These are phyloP conservation scores for Meyerozyma sp. DNA, from an alignment of 1,139 yeast genomes.

Conservation along the genomic window DNA sequence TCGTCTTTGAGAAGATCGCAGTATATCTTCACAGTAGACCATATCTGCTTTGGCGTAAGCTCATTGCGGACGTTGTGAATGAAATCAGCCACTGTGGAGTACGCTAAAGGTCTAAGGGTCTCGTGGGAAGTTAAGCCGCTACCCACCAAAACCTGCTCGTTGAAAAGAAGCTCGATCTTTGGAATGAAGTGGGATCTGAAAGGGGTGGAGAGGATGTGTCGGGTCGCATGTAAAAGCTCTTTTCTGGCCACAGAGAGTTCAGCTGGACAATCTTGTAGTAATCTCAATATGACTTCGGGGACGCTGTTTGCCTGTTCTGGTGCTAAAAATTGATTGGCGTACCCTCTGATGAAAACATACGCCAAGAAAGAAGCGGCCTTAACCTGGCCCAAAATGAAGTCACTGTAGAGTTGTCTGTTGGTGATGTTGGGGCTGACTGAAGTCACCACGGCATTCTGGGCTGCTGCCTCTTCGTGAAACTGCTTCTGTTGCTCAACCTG, in stretches of 20 bases:
- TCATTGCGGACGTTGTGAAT: conserved; percentile 89
- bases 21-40: conserved; percentile 83
- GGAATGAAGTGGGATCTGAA: conserved; percentile 80
- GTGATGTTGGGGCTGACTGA: conserved; percentile 60
- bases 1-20: conserved; percentile 79
- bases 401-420: conserved; percentile 79
- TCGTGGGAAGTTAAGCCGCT: conserved; percentile 90
- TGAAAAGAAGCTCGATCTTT: conserved; percentile 76
- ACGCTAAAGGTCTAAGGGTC: conserved; percentile 84
- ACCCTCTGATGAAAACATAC: conserved; percentile 82
- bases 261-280: conserved; percentile 95
- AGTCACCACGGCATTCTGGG: conserved; percentile 48
- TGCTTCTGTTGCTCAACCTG: conserved; percentile 55
- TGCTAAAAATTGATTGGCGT: conserved; percentile 59
- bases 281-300: conserved; percentile 81
- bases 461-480: conserved; percentile 55
- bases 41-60: conserved; percentile 74
- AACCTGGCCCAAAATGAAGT: conserved; percentile 90
- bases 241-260: conserved; percentile 89
- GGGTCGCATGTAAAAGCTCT: conserved; percentile 87
- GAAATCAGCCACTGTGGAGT: conserved; percentile 93
- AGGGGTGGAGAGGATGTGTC: conserved; percentile 89
- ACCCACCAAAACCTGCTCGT: conserved; percentile 85
- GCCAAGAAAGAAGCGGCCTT: conserved; percentile 96
- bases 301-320: conserved; percentile 62